A percentile compares a stretch with the other conserved stretches of the same genome.
These are phyloP conservation scores for Neofusicoccum laricinum DNA, from an alignment of 2,329 filamentous ascomycete species.

Conservation along the genomic window DNA sequence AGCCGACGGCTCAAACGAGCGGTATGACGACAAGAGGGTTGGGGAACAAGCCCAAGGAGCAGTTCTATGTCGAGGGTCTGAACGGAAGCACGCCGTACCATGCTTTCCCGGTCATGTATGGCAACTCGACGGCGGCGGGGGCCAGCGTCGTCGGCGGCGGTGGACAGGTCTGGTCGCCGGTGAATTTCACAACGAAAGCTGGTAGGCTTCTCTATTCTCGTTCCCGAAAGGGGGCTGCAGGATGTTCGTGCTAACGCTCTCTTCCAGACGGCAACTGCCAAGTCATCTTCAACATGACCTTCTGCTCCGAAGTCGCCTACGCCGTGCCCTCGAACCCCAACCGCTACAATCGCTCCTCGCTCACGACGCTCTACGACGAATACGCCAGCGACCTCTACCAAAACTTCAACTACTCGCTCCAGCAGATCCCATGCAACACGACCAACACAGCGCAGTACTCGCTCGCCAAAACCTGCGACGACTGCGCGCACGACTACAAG, in stretches of 20 bases:
- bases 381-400: constrained; percentile 67
- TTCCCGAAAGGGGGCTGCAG: too few relatives aligned
- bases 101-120: constrained; percentile 67
- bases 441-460: constrained; percentile 73
- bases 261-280: constrained; percentile 72
- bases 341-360: constrained; percentile 57
- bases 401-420: constrained; percentile 77
- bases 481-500: constrained; percentile 82
- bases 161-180: constrained; percentile 68
- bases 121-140: constrained; percentile 52
- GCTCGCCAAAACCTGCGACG: constrained; percentile 68
- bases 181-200: constrained; percentile 74
- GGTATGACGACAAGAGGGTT: constrained; percentile 68
- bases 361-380: constrained; percentile 75
- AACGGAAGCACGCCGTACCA: constrained; percentile 69
- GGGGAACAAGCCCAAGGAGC: constrained; percentile 72
- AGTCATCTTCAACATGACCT: constrained; percentile 79
- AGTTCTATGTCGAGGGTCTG: constrained; percentile 79
- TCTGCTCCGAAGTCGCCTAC: constrained; percentile 86
- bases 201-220: constrained; percentile 50
- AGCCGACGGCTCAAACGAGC: constrained; percentile 49
- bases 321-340: constrained; percentile 79
- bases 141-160: constrained; percentile 63
- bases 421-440: constrained; percentile 83
- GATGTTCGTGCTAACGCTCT: neutral